Percentiles rank a stretch among this genome's conserved stretches.
These are phyloP conservation scores for Mentha longifolia DNA, from an alignment of 257 asterid genomes.

Conservation along the genomic window DNA sequence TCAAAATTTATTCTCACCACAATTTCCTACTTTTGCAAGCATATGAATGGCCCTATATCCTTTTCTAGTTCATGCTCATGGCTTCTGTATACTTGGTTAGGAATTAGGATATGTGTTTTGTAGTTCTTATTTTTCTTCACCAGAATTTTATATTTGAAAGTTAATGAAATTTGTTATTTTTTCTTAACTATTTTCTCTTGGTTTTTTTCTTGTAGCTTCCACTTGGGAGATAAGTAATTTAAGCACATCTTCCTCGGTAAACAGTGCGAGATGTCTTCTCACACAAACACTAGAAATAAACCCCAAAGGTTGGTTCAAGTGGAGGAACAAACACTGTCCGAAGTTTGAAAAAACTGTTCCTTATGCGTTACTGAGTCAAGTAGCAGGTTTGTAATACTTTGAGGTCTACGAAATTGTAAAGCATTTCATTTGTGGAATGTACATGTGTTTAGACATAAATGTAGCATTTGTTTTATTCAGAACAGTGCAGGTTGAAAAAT, in stretches of 20 bases:
- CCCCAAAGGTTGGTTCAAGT: conserved; percentile 77
- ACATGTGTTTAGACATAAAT: conserved; percentile 9
- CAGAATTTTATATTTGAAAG: conserved; percentile 3
- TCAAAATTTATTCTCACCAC: conserved; percentile 16
- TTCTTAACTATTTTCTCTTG: conserved; percentile 36
- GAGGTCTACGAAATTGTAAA: conserved; percentile 24
- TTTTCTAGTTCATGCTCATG: conserved; percentile 3
- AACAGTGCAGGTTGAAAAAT: not conserved
- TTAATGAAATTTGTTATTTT: conserved; percentile 15
- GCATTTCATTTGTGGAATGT: not conserved
- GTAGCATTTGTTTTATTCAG: conserved; percentile 14
- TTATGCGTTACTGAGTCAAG: conserved; percentile 90
- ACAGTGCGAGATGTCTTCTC: conserved; percentile 67
- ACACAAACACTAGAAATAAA: conserved; percentile 86
- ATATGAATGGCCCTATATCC: conserved; percentile 26
- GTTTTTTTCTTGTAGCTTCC: conserved; percentile 66
- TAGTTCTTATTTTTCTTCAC: conserved; percentile 6
- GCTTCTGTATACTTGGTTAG: conserved; percentile 5
- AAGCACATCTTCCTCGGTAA: conserved; percentile 52
- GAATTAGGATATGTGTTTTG: conserved; percentile 18
- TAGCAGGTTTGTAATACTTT: conserved; percentile 73
- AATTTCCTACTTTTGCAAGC: conserved; percentile 25
- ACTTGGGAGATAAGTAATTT: conserved; percentile 92
- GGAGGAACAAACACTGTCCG: conserved; percentile 73
- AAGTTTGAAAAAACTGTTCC: conserved; percentile 86